Evolutionary conservation across 805 yeast species (phyloP), one percentile per base, ranked within the genome.

Genomic region (Babjeviella inositovora): DNA sequence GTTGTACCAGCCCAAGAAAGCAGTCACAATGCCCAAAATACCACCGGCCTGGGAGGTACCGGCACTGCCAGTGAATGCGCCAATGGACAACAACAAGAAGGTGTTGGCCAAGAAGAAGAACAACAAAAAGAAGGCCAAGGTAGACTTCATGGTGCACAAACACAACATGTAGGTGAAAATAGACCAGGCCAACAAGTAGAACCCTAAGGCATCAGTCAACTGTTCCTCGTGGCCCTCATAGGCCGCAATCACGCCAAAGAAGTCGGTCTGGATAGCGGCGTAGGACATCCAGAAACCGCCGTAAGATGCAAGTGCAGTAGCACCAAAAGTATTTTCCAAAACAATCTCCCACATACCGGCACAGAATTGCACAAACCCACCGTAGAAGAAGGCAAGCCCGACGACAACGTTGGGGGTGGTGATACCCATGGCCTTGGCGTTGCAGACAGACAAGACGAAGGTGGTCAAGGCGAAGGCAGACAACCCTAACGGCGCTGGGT

Each of bases 281-380:
- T 68, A 75, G 14, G 72, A 54, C 53, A 71, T 64, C 87, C 87
- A 75, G 43, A 75, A 75, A 4, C 81, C 85, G 28, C 80, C 87
- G 33, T 20, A 42, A 53, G 51, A n/a, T 52, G 53, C 32, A 53
- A 53, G n/a, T 37, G 38, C n/a, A n/a, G 75, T 61, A 34, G 73
- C 79, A 47, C 81, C 81, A 50, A 72, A 75, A 12, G 82, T 73
- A 47, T 73, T 74, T 35, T 76, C 84, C 18, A 67, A 55, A 10
- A 72, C 69, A 47, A 74, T 59, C 45, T 77, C 81, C 63, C 77
- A 67, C 57, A 75, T 57, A 27, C 84, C 85, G 5, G 85, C 80
- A 29, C 73, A 49, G 27, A 71, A 49, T 46, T 74, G 84, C 28
- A 75, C 62, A 12, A 68, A 53, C 18, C 85, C 87, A 27, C 84